Conservation (phyloP, 2,329 filamentous ascomycete genomes). For the Phialemonium atrogriseum region DNA sequence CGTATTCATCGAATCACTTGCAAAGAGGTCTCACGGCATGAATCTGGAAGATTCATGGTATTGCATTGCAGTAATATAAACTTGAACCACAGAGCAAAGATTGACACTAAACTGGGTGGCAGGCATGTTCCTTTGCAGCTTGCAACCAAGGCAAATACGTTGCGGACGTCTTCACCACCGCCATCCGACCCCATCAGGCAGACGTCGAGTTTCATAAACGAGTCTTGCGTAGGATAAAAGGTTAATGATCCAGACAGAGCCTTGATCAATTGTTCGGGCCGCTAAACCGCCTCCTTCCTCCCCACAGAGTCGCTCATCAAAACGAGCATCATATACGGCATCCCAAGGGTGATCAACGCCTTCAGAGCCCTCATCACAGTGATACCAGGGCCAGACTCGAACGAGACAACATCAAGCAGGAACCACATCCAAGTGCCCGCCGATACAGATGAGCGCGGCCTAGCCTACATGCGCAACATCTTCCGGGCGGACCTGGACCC, state of each 20-base stretch:
- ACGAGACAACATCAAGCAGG: conserved; percentile 12
- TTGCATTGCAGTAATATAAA: conserved; percentile 2
- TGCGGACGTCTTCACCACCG: conserved; percentile 5
- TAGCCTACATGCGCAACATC: conserved; percentile 18
- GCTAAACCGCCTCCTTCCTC: background rate
- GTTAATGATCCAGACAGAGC: background rate
- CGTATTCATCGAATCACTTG: conserved; percentile 1
- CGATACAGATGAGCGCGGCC: conserved; percentile 10
- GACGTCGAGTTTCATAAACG: conserved; percentile 3
- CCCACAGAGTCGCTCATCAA: conserved; percentile 13
- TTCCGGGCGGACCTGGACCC: conserved; percentile 17
- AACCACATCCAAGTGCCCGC: conserved; percentile 10
- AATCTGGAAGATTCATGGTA: conserved; percentile 2
- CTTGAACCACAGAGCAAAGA: background rate
- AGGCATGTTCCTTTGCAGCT: conserved; percentile 8
- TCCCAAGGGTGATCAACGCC: conserved; percentile 18
- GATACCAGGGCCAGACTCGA: conserved; percentile 12
- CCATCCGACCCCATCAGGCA: background rate
- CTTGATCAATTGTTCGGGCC: background rate
- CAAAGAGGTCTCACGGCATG: background rate
- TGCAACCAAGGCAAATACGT: conserved; percentile 9
- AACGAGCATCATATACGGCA: conserved; percentile 18
- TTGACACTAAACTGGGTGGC: background rate
- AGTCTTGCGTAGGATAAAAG: conserved; percentile 8
- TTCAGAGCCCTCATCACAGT: conserved; percentile 13